Conservation (phyloP, 306 rosid genomes). For the Benincasa hispida region DNA sequence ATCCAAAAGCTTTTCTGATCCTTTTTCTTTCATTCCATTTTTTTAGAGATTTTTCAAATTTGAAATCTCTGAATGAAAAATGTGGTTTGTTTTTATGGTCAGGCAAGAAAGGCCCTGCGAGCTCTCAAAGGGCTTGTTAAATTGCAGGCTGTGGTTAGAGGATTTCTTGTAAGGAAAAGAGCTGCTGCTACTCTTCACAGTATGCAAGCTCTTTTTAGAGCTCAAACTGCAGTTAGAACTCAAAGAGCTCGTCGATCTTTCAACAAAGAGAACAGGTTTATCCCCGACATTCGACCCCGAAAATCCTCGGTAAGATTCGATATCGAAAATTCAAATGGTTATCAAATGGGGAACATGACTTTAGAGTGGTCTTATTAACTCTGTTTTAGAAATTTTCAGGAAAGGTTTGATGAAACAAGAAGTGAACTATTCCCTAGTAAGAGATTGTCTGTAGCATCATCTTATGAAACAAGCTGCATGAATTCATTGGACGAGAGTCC, state of each 20-base stretch:
- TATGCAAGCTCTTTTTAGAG: constrained; percentile 93
- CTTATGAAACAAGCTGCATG: constrained; percentile 36
- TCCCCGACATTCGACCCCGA: constrained; percentile 44
- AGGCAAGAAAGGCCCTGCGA: constrained; percentile 88
- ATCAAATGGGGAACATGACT: not conserved
- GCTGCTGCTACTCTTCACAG: constrained; percentile 88
- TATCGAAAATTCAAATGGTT: not conserved
- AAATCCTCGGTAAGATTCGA: constrained; percentile 43
- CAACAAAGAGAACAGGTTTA: constrained; percentile 46
- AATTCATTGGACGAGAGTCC: constrained; percentile 67
- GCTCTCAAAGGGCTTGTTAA: constrained; percentile 86
- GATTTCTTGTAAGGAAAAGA: constrained; percentile 74
- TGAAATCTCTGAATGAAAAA: not conserved
- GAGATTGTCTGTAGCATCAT: constrained; percentile 35
- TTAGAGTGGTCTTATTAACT: not conserved
- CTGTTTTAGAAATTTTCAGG: constrained; percentile 18
- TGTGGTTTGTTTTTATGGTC: not conserved
- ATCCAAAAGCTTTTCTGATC: not conserved
- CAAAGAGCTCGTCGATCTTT: constrained; percentile 84
- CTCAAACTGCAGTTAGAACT: constrained; percentile 53
- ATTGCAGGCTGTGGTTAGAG: constrained; percentile 88
- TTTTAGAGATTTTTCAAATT: not conserved
- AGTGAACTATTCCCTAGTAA: constrained; percentile 65
- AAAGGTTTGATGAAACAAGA: constrained; percentile 58
- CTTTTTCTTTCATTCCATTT: not conserved